Conservation (phyloP, 2,329 filamentous ascomycete species). For the Sporothrix dimorphospora region DNA sequence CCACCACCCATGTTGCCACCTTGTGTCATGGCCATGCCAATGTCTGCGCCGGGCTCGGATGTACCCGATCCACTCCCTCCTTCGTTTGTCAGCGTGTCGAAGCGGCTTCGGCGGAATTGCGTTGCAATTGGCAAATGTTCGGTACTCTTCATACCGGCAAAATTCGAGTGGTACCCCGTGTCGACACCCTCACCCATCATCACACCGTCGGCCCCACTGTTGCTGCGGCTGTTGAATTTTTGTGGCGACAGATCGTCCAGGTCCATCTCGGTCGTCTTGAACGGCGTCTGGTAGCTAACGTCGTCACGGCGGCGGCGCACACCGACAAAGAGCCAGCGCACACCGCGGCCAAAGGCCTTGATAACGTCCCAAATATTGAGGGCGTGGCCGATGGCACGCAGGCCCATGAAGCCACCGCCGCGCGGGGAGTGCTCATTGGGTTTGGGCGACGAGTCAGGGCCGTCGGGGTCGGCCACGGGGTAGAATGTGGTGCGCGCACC, state of each 20-base stretch:
- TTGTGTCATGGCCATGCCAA: neutral
- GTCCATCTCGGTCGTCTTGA: conserved; percentile 41
- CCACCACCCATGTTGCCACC: neutral
- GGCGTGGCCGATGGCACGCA: conserved; percentile 69
- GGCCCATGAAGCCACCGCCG: conserved; percentile 65
- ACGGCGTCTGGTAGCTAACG: conserved; percentile 48
- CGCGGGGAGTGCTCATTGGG: conserved; percentile 56
- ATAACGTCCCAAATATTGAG: conserved; percentile 82
- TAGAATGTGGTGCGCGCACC: conserved; percentile 51
- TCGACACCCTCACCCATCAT: conserved; percentile 29
- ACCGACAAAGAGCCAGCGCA: conserved; percentile 80
- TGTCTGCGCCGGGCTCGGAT: neutral
- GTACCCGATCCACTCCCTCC: neutral
- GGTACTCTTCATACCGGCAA: conserved; percentile 41
- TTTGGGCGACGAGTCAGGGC: conserved; percentile 45
- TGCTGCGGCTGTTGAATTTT: conserved; percentile 4
- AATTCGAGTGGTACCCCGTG: conserved; percentile 32
- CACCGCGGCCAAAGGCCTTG: conserved; percentile 76
- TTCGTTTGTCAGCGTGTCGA: conserved; percentile 32
- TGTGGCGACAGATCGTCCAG: conserved; percentile 42
- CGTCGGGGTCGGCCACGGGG: conserved; percentile 49
- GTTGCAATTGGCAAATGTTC: conserved; percentile 47
- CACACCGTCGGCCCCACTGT: neutral
- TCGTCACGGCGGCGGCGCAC: conserved; percentile 62
- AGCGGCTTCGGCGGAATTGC: conserved; percentile 43